These are phyloP conservation scores for Sequoia sempervirens DNA, from an alignment of 75 land plant genomes.

Conservation along the genomic window DNA sequence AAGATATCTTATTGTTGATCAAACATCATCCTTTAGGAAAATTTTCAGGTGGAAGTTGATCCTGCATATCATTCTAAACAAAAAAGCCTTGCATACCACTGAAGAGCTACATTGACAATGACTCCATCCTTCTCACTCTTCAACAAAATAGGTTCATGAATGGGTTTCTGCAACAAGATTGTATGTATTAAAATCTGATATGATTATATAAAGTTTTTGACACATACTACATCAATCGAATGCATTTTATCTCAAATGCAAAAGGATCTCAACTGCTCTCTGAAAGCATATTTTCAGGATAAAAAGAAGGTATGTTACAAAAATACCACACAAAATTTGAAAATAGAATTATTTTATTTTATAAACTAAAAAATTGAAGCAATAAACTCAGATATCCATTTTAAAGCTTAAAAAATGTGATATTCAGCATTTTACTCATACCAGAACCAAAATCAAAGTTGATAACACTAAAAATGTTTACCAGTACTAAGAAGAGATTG, in stretches of 20 bases:
- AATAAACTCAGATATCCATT: background rate
- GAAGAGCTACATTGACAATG: conserved; percentile 79
- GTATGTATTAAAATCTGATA: background rate
- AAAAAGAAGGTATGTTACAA: background rate
- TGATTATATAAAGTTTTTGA: background rate
- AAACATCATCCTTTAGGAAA: background rate
- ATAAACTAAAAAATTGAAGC: background rate
- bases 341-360: background rate
- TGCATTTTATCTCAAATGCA: background rate
- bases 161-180: conserved; percentile 53
- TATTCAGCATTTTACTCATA: background rate
- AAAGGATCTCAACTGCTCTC: background rate
- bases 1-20: background rate
- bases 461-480: background rate
- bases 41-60: background rate
- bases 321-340: background rate
- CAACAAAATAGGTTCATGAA: conserved; percentile 80
- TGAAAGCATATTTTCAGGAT: background rate
- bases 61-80: background rate
- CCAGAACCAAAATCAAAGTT: background rate
- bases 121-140: conserved; percentile 70
- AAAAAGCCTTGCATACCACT: conserved; percentile 55
- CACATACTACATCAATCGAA: background rate
- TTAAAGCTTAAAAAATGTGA: background rate
- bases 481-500: background rate